Evolutionary conservation across 2,329 filamentous ascomycete species (phyloP).

Genomic region (Penicillium crustosum): DNA sequence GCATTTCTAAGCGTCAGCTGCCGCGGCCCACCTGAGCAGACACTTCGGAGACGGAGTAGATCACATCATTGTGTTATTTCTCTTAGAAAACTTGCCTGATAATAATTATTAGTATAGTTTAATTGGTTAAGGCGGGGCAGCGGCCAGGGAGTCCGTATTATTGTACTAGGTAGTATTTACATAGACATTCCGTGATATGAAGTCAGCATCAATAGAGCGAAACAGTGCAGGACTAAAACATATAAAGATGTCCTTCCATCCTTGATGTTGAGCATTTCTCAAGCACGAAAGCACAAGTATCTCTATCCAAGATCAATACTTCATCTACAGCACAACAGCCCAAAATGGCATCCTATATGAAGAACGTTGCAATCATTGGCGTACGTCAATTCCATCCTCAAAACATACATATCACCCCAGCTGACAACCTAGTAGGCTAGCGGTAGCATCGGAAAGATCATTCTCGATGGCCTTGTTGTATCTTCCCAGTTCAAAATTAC

Average conservation of each 20-base stretch:
- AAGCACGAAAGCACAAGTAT: not conserved
- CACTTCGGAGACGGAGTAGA: not conserved
- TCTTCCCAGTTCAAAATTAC: slow-evolving; percentile 23
- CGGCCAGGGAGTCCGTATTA: not conserved
- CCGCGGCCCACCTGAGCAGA: not conserved
- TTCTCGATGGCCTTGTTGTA: slow-evolving; percentile 20
- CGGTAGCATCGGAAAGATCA: slow-evolving; percentile 26
- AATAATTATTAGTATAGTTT: not conserved
- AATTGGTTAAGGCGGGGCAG: not conserved
- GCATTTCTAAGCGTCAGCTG: not conserved
- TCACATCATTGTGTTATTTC: not conserved
- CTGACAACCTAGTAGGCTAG: slow-evolving; percentile 21
- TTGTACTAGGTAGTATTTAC: not conserved
- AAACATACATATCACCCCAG: not conserved
- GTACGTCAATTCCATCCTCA: slow-evolving; percentile 10
- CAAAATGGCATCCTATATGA: slow-evolving; percentile 11
- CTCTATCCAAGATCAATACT: not conserved
- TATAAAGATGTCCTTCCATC: not conserved
- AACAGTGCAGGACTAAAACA: not conserved
- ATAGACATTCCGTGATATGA: not conserved
- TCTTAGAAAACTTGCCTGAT: not conserved
- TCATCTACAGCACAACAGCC: not conserved
- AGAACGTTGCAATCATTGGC: slow-evolving; percentile 20
- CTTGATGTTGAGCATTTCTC: not conserved
- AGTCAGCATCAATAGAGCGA: not conserved